Base-by-base conservation (phyloP, 2,329 filamentous ascomycete species). In the Trichoderma semiorbis region DNA sequence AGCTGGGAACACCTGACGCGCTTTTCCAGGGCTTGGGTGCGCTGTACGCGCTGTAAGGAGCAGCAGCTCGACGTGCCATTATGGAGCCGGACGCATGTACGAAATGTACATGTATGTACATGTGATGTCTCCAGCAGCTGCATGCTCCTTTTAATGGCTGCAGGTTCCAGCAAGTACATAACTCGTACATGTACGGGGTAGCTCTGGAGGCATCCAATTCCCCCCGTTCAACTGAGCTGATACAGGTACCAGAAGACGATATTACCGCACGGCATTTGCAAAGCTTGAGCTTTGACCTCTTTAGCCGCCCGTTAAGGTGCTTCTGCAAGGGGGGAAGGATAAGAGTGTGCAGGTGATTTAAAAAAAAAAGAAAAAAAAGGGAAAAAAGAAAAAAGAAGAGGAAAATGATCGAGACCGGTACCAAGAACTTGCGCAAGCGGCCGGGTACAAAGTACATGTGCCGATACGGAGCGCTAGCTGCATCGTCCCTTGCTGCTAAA, bases 1-100 rank as follows among this genome's bases (percentile, higher is more conserved):
- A 62, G 14, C 39, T 62, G 39, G 34, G 64, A 62, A 36, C 67
- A 69, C 67, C 67, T 69, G 67, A 69, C 67, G 67, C 67, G 57
- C 67, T 21, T 69, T 53, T 69, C 34, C 67, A 69, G 67, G 66
- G 66, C 55, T 57, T 69, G 57, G 55, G 61, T 58, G 57, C 66
- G 57, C 66, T 62, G 66, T 61, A 61, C 26, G 66, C 57, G 39
- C 66, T 69, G 66, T 50, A 62, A 16, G 55, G 66, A 34, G 66
- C 66, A 61, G 64, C 47, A 58, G 64, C 39, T 53, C 55, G 64
- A 60, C 43, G 65, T 68, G 34, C 50, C 32, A 11, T 57, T 26
- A 57, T 47, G 24, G 39, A 50, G 26, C 8, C 39, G 26, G 26
- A 50, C n/a, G 16, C 43, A 26, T 53, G 63, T 66, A 32, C 34